phyloP scores from a whole-genome alignment of 306 rosid genomes.

The Ceratonia siliqua region DNA sequence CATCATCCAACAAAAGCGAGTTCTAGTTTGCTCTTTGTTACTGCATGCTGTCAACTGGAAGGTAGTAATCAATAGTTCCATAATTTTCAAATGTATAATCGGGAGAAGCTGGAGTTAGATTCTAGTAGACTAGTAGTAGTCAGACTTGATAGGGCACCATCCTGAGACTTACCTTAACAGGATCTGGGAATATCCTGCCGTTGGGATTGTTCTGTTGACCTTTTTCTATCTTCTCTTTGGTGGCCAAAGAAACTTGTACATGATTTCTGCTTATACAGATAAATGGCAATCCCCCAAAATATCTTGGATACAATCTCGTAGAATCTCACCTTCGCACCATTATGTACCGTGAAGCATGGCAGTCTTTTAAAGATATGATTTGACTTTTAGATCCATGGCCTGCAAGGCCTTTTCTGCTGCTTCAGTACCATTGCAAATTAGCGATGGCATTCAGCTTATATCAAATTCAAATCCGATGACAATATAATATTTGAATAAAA shows the following conservation, averaged over 20 bases:
- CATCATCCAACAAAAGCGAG: neutral
- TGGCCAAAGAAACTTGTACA: constrained; percentile 33
- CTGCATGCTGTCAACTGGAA: constrained; percentile 30
- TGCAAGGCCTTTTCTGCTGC: neutral
- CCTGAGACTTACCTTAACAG: neutral
- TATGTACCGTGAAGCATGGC: neutral
- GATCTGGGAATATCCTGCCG: neutral
- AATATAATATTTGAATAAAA: neutral
- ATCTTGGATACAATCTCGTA: constrained; percentile 21
- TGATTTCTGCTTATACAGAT: neutral
- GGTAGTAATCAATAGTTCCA: neutral
- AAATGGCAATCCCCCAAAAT: neutral
- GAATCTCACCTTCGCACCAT: neutral
- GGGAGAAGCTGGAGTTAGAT: constrained; percentile 34
- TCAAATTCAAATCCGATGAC: neutral
- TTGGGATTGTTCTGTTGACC: constrained; percentile 11
- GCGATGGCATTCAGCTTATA: neutral
- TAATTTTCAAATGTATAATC: constrained; percentile 6
- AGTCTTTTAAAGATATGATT: neutral
- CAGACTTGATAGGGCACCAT: constrained; percentile 7
- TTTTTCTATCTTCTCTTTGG: constrained; percentile 18
- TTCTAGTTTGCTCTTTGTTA: constrained; percentile 15
- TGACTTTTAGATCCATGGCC: neutral
- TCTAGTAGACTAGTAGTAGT: constrained; percentile 18
- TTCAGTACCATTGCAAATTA: neutral